A percentile compares a stretch with the other conserved stretches of the same genome.
These are phyloP conservation scores for Annulohypoxylon moriforme DNA, from an alignment of 495 filamentous ascomycete species.

Conservation along the genomic window DNA sequence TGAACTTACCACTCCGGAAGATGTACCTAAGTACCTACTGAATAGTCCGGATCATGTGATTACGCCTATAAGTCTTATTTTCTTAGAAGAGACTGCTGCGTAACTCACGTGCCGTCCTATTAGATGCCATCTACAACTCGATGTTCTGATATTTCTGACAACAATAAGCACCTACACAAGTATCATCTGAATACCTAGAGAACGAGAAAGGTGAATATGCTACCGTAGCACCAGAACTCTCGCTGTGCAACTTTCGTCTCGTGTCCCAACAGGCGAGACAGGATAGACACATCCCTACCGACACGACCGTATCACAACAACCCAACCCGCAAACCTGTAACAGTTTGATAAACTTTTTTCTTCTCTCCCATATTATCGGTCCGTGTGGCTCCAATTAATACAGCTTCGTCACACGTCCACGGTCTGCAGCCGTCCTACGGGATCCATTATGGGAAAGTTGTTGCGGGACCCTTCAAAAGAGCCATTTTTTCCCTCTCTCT, in stretches of 20 bases:
- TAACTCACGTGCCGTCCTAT: neutral
- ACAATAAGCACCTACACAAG: neutral
- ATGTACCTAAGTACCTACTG: constrained; percentile 13
- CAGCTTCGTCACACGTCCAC: constrained; percentile 16
- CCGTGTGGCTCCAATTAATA: constrained; percentile 28
- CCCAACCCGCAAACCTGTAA: constrained; percentile 14
- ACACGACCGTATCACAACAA: constrained; percentile 24
- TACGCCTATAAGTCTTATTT: constrained; percentile 6
- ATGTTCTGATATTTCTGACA: neutral
- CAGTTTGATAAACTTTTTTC: neutral
- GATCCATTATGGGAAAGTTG: constrained; percentile 12
- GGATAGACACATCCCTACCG: constrained; percentile 27
- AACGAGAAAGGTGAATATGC: constrained; percentile 1
- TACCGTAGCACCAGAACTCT: constrained; percentile 17
- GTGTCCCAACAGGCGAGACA: constrained; percentile 36
- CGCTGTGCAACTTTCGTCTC: constrained; percentile 29
- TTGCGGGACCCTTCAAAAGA: neutral
- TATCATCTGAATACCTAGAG: too few relatives aligned
- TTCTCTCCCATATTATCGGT: constrained; percentile 10
- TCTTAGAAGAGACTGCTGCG: constrained; percentile 6
- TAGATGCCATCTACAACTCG: neutral
- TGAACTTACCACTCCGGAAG: constrained; percentile 18
- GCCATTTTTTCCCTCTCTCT: neutral
- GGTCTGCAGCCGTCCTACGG: constrained; percentile 17
- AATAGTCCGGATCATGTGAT: constrained; percentile 24